phyloP scores from a whole-genome alignment of 228 moss, liverwort and hornwort genomes.

The Sphagnum fallax region DNA sequence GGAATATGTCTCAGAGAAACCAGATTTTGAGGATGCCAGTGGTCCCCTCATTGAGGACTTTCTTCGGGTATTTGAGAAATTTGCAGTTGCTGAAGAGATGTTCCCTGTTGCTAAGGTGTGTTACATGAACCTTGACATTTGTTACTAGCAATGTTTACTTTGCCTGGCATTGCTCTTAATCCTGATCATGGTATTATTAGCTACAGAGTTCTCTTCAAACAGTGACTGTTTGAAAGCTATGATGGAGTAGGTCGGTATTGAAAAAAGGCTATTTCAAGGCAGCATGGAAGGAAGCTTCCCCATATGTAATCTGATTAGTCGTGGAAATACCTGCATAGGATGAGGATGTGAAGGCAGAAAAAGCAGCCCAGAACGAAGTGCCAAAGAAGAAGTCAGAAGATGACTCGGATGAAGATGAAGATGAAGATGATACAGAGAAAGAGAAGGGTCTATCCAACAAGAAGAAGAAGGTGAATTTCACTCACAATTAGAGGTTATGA shows the following conservation, averaged over 20 bases:
- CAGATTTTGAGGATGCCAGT: conserved; percentile 70
- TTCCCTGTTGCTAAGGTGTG: conserved; percentile 69
- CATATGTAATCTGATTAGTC: neutral
- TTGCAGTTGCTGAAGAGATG: conserved; percentile 69
- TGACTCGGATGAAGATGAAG: conserved; percentile 73
- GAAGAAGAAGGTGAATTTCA: conserved; percentile 76
- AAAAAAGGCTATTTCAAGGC: too few species aligned
- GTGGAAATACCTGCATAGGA: conserved; percentile 22
- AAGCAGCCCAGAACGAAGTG: conserved; percentile 30
- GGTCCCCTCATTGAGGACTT: conserved; percentile 88
- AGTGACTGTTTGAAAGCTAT: too few species aligned
- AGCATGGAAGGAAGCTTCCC: too few species aligned
- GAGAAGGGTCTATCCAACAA: conserved; percentile 88
- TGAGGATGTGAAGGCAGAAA: conserved; percentile 41
- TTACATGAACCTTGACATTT: too few species aligned
- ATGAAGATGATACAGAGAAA: conserved; percentile 64
- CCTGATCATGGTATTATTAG: too few species aligned
- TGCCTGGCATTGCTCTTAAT: too few species aligned
- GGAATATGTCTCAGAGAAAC: conserved; percentile 91
- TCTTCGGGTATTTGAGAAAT: conserved; percentile 84
- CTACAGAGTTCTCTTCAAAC: too few species aligned
- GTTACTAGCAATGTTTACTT: too few species aligned
- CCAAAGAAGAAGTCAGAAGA: conserved; percentile 66
- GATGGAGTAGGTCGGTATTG: too few species aligned
- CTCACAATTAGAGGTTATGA: neutral